Conservation (phyloP, 2,329 filamentous ascomycete species). For the Pyrenophora teres region DNA sequence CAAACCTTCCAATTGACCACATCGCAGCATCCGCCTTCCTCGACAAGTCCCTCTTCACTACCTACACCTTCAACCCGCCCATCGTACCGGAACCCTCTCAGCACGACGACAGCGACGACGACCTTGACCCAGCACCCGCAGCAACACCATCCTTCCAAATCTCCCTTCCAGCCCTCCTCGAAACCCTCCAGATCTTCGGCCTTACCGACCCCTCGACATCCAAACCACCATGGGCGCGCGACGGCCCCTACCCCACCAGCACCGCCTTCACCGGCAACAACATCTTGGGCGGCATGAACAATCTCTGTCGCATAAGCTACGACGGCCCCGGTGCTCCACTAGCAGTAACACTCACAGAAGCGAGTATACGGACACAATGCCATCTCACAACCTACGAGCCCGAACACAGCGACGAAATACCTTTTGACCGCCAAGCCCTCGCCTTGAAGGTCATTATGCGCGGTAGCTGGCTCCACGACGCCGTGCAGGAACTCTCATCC, state of each 20-base stretch:
- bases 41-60: conserved; percentile 85
- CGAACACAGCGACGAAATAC: conserved; percentile 71
- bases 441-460: conserved; percentile 96
- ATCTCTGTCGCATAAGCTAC: conserved; percentile 85
- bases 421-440: conserved; percentile 79
- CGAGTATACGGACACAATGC: conserved; percentile 73
- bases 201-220: conserved; percentile 56
- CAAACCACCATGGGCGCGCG: conserved; percentile 47
- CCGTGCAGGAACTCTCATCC: conserved; percentile 68
- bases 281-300: conserved; percentile 73
- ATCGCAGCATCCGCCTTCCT: conserved; percentile 74
- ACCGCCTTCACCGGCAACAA: conserved; percentile 80
- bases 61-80: conserved; percentile 71
- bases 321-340: conserved; percentile 74
- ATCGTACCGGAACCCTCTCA: conserved; percentile 45
- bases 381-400: conserved; percentile 87
- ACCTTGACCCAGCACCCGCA: conserved; percentile 42
- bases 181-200: conserved; percentile 94
- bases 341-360: conserved; percentile 83
- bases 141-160: conserved; percentile 77
- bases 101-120: conserved; percentile 32
- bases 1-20: conserved; percentile 9
- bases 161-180: conserved; percentile 82
- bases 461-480: conserved; percentile 71
- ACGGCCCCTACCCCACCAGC: conserved; percentile 56